phyloP scores from a whole-genome alignment of 140 eudicot genomes.

The Senecio squalidus region DNA sequence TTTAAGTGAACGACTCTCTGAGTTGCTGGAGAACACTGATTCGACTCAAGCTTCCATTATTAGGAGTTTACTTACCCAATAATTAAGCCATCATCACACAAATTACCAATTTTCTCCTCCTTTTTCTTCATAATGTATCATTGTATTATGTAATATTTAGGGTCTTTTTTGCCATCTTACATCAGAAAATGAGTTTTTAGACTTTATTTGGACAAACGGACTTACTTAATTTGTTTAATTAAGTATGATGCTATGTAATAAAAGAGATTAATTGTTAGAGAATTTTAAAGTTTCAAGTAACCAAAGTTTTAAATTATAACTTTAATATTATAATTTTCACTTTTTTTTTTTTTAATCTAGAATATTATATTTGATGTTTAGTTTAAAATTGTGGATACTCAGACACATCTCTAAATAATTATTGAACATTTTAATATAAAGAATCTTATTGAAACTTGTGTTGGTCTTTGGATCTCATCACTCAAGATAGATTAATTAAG shows the following conservation, averaged over 20 bases:
- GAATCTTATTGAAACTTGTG: neutral
- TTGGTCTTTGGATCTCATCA: slow-evolving; percentile 7
- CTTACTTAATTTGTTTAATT: slow-evolving; percentile 22
- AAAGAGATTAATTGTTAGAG: slow-evolving; percentile 6
- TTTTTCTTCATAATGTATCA: neutral
- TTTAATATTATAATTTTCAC: no score
- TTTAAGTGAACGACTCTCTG: slow-evolving; percentile 65
- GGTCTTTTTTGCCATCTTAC: slow-evolving; percentile 18
- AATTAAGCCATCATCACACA: slow-evolving; percentile 12
- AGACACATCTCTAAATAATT: neutral
- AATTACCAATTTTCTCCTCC: slow-evolving; percentile 9
- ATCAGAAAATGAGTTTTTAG: slow-evolving; percentile 15
- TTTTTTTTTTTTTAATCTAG: neutral
- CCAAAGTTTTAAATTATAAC: neutral
- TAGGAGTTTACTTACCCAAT: slow-evolving; percentile 58
- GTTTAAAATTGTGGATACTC: neutral
- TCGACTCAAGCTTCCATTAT: slow-evolving; percentile 65
- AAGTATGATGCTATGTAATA: slow-evolving; percentile 15
- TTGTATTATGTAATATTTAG: slow-evolving; percentile 3
- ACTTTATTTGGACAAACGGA: slow-evolving; percentile 1
- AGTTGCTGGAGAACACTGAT: slow-evolving; percentile 53
- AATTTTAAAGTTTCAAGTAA: neutral
- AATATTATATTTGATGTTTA: neutral
- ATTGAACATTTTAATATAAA: neutral
- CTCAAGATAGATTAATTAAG: neutral